Evolutionary conservation across 2,329 filamentous ascomycete genomes (phyloP).

Genomic region (Lasiodiplodia citricola): DNA sequence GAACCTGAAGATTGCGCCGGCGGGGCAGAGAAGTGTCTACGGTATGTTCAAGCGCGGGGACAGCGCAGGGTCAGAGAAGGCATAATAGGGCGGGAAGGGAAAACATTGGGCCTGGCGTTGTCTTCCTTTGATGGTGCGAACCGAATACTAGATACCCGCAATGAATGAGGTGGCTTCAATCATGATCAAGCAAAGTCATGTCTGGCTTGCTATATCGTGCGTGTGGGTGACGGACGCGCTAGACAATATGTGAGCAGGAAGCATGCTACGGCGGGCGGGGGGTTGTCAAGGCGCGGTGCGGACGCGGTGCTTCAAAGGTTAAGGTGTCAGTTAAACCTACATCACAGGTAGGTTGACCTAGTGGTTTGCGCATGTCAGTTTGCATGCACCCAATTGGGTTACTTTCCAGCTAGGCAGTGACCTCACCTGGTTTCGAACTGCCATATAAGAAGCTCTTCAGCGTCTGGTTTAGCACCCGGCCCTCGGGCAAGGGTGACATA

Average conservation of each 20-base stretch:
- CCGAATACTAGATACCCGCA: not conserved
- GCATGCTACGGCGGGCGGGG: too few species aligned
- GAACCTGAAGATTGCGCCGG: constrained; percentile 58
- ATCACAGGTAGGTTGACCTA: not conserved
- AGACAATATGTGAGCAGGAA: too few species aligned
- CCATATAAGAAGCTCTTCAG: not conserved
- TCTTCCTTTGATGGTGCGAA: not conserved
- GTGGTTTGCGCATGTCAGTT: not conserved
- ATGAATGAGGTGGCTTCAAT: not conserved
- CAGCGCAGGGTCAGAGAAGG: not conserved
- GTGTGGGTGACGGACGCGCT: not conserved
- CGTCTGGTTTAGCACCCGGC: not conserved
- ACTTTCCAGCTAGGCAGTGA: not conserved
- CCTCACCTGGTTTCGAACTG: not conserved
- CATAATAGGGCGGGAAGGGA: not conserved
- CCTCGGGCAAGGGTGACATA: constrained; percentile 4
- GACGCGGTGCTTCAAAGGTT: not conserved
- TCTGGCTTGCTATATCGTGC: not conserved
- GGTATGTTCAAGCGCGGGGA: constrained; percentile 6
- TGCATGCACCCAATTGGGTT: not conserved
- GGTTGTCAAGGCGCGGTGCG: not conserved
- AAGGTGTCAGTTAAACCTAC: too few species aligned
- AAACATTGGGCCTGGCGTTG: constrained; percentile 7
- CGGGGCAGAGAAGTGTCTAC: constrained; percentile 17
- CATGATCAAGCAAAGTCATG: not conserved